Evolutionary conservation across 2,329 filamentous ascomycete genomes (phyloP).

Genomic region (Clonostachys rosea): DNA sequence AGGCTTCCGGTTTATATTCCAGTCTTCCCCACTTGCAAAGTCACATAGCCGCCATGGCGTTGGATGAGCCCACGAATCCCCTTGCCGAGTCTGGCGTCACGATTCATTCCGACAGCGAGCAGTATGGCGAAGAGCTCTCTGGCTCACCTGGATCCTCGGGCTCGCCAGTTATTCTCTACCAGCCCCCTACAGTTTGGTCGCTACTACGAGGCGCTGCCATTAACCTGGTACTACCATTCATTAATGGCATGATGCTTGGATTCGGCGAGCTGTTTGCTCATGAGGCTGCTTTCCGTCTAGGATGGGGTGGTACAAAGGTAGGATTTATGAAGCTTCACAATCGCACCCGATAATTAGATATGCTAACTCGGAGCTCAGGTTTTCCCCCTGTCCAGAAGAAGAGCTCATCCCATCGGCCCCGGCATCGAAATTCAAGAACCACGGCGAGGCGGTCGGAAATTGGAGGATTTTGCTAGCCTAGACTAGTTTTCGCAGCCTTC

Average conservation of each 20-base stretch:
- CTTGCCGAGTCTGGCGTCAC: conserved; percentile 72
- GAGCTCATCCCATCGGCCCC: conserved; percentile 66
- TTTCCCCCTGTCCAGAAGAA: conserved; percentile 56
- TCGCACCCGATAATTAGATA: not conserved
- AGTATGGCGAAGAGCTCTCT: conserved; percentile 64
- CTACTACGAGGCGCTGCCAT: conserved; percentile 86
- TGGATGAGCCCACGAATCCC: conserved; percentile 42
- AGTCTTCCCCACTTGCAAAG: not conserved
- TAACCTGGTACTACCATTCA: conserved; percentile 90
- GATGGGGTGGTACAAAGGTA: conserved; percentile 94
- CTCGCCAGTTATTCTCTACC: conserved; percentile 78
- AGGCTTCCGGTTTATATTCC: not conserved
- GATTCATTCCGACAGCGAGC: conserved; percentile 78
- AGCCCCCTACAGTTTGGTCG: conserved; percentile 82
- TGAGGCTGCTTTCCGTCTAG: conserved; percentile 86
- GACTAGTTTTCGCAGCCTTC: conserved; percentile 41
- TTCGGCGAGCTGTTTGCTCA: conserved; percentile 97
- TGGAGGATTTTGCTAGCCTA: conserved; percentile 64
- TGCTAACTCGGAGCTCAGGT: conserved; percentile 30
- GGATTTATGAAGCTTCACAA: conserved; percentile 11
- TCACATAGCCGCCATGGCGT: conserved; percentile 38
- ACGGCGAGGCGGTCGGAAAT: conserved; percentile 49
- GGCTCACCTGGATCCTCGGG: conserved; percentile 57
- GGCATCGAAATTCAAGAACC: conserved; percentile 77
- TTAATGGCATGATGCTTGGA: conserved; percentile 97